Conservation (phyloP, 495 filamentous ascomycete species). For the Thozetella sp. region DNA sequence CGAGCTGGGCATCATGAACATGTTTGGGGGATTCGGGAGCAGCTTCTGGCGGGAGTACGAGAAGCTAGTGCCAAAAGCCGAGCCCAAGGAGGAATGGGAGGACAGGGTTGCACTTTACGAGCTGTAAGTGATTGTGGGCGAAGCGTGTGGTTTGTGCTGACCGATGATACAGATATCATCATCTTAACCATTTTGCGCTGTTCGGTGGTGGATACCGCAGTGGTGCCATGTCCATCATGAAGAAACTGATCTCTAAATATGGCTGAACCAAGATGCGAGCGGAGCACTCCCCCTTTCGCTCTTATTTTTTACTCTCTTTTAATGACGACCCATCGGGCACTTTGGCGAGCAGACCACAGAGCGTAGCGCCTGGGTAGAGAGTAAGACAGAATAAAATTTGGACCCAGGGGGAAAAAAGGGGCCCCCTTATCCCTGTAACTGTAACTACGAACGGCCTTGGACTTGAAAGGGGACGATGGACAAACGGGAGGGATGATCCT, state of each 20-base stretch:
- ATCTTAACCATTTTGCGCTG: conserved; percentile 85
- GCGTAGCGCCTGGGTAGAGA: no score
- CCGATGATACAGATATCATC: conserved; percentile 68
- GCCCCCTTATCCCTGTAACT: no score
- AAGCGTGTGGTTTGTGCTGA: conserved; percentile 1
- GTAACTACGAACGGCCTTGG: no score
- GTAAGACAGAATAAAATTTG: no score
- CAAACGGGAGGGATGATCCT: no score
- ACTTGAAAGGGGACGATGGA: no score
- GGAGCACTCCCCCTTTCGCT: no score
- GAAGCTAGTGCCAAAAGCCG: conserved; percentile 70
- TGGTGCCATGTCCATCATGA: conserved; percentile 77
- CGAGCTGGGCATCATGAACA: conserved; percentile 90
- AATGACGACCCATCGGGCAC: no score
- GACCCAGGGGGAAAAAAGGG: no score
- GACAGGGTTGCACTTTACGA: conserved; percentile 82
- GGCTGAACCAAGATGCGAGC: conserved; percentile 9
- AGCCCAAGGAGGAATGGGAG: conserved; percentile 82
- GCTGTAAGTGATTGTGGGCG: conserved; percentile 55
- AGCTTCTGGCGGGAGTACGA: conserved; percentile 79
- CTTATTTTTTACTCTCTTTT: no score
- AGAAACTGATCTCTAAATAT: conserved; percentile 69
- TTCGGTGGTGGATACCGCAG: conserved; percentile 78
- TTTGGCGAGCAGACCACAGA: no score
- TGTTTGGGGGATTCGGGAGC: conserved; percentile 89